Conservation (phyloP, 2,329 filamentous ascomycete genomes). For the Fonsecaea pedrosoi region DNA sequence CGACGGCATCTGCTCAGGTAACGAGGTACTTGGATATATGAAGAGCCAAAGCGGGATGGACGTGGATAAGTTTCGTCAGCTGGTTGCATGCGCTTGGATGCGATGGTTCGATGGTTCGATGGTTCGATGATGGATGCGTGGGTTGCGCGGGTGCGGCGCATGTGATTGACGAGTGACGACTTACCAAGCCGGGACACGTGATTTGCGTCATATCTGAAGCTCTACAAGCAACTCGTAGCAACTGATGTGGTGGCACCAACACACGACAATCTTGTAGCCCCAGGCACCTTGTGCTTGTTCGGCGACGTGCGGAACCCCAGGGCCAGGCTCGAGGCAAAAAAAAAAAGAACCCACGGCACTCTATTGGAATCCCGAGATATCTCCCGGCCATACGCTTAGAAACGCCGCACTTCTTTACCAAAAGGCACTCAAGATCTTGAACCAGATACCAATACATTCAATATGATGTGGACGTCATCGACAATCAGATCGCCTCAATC, state of each 20-base stretch:
- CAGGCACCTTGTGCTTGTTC: background rate
- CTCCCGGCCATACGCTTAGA: background rate
- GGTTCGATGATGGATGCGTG: too few species aligned
- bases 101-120: too few species aligned
- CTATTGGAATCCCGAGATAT: background rate
- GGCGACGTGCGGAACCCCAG: background rate
- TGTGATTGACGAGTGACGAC: too few species aligned
- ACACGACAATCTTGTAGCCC: background rate
- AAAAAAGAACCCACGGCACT: background rate
- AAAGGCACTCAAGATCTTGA: background rate
- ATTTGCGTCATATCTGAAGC: slow-evolving; percentile 15
- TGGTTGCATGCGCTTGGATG: slow-evolving; percentile 1
- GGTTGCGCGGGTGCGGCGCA: too few species aligned
- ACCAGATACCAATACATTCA: background rate
- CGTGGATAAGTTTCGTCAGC: slow-evolving; percentile 20
- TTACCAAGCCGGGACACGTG: slow-evolving; percentile 4
- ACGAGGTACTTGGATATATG: slow-evolving; percentile 4
- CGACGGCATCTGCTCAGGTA: slow-evolving; percentile 10
- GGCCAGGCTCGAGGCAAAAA: background rate
- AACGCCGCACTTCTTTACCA: background rate
- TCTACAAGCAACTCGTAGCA: background rate
- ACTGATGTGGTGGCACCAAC: too few species aligned
- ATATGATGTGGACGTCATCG: background rate
- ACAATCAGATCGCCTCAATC: background rate
- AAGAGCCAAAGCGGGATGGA: slow-evolving; percentile 2